Percentiles rank a stretch among this genome's conserved stretches.
These are phyloP conservation scores for Arabidopsis suecica DNA, from an alignment of 345 rosid genomes.

Conservation along the genomic window DNA sequence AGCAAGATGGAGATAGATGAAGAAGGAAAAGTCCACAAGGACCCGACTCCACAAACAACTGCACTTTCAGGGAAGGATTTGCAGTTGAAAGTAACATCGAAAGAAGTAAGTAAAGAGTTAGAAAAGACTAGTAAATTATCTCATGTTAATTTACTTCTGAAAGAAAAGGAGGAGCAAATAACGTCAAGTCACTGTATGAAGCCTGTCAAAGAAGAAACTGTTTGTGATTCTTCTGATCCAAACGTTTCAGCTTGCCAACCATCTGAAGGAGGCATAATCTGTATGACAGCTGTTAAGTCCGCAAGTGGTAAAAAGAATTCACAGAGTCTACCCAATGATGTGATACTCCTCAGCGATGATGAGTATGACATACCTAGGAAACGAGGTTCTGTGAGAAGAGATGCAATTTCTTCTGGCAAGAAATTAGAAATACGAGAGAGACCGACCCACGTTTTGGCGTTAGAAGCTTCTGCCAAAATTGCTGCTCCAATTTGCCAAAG, in stretches of 20 bases:
- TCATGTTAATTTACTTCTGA: slow-evolving; percentile 42
- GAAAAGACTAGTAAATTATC: slow-evolving; percentile 45
- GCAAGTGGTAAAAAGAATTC: slow-evolving; percentile 49
- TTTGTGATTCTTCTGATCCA: slow-evolving; percentile 44
- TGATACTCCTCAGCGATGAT: slow-evolving; percentile 91
- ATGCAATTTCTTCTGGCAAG: slow-evolving; percentile 28
- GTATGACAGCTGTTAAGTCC: slow-evolving; percentile 40
- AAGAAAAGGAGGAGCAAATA: slow-evolving; percentile 46
- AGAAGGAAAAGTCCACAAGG: slow-evolving; percentile 48
- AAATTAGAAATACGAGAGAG: slow-evolving; percentile 32
- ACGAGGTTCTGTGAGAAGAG: slow-evolving; percentile 46
- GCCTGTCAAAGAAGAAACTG: slow-evolving; percentile 41
- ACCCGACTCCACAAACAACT: slow-evolving; percentile 48
- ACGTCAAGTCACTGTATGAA: slow-evolving; percentile 31
- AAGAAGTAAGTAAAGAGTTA: slow-evolving; percentile 41
- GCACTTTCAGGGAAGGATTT: slow-evolving; percentile 48
- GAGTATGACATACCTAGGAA: slow-evolving; percentile 59
- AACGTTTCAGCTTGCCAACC: slow-evolving; percentile 44
- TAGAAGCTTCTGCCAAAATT: slow-evolving; percentile 31
- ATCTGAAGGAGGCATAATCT: slow-evolving; percentile 50
- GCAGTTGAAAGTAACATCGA: slow-evolving; percentile 49
- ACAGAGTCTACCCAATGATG: slow-evolving; percentile 45
- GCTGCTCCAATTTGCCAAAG: slow-evolving; percentile 38
- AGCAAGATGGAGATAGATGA: slow-evolving; percentile 51
- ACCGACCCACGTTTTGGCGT: slow-evolving; percentile 43